Evolutionary conservation across 192 early-diverging fungal genomes (phyloP).

Genomic region (Lunasporangiospora selenospora): DNA sequence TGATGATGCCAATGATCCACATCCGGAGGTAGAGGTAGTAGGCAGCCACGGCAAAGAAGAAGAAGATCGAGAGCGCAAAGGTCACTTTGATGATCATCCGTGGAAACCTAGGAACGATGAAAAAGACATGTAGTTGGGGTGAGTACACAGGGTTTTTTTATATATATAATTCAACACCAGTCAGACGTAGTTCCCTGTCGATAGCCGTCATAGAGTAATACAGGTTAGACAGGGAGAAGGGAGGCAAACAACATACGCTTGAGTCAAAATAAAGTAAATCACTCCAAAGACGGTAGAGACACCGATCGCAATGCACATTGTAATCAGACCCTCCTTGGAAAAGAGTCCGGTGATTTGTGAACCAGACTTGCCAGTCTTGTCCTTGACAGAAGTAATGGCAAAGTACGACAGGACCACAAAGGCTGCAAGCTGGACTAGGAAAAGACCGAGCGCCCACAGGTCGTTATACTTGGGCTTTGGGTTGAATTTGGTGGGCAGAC

Average conservation of each 20-base stretch:
- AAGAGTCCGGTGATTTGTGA: constrained; percentile 12
- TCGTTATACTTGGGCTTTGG: constrained; percentile 51
- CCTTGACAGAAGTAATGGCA: constrained; percentile 26
- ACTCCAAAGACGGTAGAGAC: constrained; percentile 64
- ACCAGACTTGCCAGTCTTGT: constrained; percentile 11
- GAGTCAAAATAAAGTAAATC: constrained; percentile 60
- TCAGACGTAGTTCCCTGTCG: background rate
- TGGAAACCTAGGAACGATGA: constrained; percentile 6
- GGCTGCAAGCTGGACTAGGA: constrained; percentile 36
- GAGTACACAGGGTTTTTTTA: too few relatives aligned
- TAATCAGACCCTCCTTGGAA: constrained; percentile 47
- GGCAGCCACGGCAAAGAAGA: constrained; percentile 57
- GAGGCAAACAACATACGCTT: constrained; percentile 38
- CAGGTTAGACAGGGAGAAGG: background rate
- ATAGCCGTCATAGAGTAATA: background rate
- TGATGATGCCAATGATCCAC: constrained; percentile 60
- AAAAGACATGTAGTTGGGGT: background rate
- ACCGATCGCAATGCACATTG: constrained; percentile 58
- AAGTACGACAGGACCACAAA: constrained; percentile 41
- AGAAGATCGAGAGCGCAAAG: constrained; percentile 58
- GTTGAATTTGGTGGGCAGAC: constrained; percentile 46
- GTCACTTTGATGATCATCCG: constrained; percentile 50
- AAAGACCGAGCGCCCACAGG: constrained; percentile 47
- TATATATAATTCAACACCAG: too few relatives aligned
- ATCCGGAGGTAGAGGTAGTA: constrained; percentile 63